Conservation (phyloP, 371 early-diverging fungal genomes). For the Actinomortierella ambigua region DNA sequence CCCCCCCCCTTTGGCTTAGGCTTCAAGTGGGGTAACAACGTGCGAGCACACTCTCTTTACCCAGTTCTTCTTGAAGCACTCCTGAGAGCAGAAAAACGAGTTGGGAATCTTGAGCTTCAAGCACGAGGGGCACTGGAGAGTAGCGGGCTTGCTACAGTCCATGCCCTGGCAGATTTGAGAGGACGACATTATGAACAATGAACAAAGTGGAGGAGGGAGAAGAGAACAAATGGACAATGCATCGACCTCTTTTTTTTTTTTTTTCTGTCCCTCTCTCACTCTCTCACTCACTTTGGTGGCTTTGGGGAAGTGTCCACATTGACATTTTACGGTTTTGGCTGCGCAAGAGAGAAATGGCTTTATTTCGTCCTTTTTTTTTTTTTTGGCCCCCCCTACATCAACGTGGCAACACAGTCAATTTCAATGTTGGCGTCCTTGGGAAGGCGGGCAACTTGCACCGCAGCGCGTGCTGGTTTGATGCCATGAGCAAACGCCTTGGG, state of each 20-base stretch:
- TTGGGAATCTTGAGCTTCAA: slow-evolving; percentile 70
- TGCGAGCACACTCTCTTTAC: slow-evolving; percentile 34
- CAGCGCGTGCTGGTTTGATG: slow-evolving; percentile 92
- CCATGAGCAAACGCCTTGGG: too few relatives aligned
- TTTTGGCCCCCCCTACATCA: too few relatives aligned
- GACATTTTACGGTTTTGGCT: too few relatives aligned
- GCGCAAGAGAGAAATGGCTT: too few relatives aligned
- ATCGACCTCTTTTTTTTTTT: too few relatives aligned
- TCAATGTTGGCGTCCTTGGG: slow-evolving; percentile 90
- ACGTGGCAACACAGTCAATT: slow-evolving; percentile 89
- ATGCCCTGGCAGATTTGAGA: slow-evolving; percentile 57
- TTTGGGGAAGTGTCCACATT: too few relatives aligned
- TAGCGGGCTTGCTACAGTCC: slow-evolving; percentile 77
- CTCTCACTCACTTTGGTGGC: too few relatives aligned
- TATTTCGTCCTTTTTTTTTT: too few relatives aligned
- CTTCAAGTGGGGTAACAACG: neutral
- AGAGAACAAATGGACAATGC: too few relatives aligned
- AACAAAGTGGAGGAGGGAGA: too few relatives aligned
- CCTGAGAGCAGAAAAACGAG: slow-evolving; percentile 87
- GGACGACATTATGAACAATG: slow-evolving; percentile 2
- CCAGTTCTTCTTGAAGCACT: slow-evolving; percentile 91
- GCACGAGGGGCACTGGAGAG: slow-evolving; percentile 89
- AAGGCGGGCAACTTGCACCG: slow-evolving; percentile 89
- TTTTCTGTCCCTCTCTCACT: too few relatives aligned
- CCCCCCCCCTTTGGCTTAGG: neutral